Conservation (phyloP, 441 rosid genomes). For the Bocquillonia castaneifolia region DNA sequence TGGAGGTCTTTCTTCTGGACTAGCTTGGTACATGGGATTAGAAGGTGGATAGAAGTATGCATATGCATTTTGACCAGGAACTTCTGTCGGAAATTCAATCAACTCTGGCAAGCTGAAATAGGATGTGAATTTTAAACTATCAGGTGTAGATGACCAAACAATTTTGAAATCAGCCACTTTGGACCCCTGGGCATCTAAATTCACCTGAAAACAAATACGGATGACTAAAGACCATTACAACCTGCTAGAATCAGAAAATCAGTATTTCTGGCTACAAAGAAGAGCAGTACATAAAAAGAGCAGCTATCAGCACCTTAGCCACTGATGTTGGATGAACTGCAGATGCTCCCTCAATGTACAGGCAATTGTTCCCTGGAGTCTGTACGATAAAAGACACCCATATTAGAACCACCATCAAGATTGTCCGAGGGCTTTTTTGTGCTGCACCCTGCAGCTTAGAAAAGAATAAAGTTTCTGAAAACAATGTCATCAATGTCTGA, state of each 20-base stretch:
- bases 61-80: constrained; percentile 77
- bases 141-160: constrained; percentile 81
- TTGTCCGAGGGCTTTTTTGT: constrained; percentile 9
- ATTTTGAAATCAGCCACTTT: constrained; percentile 51
- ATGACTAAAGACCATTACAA: constrained; percentile 4
- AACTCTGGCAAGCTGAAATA: constrained; percentile 81
- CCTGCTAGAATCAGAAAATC: background rate
- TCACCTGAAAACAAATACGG: constrained; percentile 44
- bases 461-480: constrained; percentile 18
- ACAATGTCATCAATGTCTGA: constrained; percentile 73
- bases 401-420: constrained; percentile 18
- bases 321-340: constrained; percentile 72
- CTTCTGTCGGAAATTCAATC: constrained; percentile 80
- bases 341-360: constrained; percentile 80
- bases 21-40: constrained; percentile 56
- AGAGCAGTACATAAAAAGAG: constrained; percentile 1
- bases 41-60: constrained; percentile 83
- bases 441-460: constrained; percentile 12
- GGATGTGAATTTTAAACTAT: constrained; percentile 49
- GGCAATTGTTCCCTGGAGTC: constrained; percentile 57
- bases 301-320: constrained; percentile 53
- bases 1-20: constrained; percentile 75
- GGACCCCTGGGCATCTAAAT: constrained; percentile 46
- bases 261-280: constrained; percentile 1
- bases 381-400: constrained; percentile 29